Conservation (phyloP, 768 basidiomycete species). For the Podaxis rugospora region DNA sequence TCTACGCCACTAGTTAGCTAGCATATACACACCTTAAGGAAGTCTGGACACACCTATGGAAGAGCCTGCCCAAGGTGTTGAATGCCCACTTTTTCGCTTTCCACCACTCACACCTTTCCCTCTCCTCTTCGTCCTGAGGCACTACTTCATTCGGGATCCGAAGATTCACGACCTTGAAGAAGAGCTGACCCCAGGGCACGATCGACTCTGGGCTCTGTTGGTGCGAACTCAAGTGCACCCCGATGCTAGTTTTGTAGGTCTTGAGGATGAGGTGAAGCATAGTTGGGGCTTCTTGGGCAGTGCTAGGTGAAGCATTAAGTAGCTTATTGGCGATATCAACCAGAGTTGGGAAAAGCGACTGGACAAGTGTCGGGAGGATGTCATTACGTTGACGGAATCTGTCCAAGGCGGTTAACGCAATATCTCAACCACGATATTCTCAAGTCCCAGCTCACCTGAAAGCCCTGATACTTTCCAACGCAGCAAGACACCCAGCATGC, state of each 20-base stretch:
- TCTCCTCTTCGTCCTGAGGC: slow-evolving; percentile 68
- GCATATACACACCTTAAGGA: background rate
- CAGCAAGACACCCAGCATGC: slow-evolving; percentile 74
- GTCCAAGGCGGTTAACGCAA: background rate
- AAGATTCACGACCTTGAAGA: slow-evolving; percentile 77
- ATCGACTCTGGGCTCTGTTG: slow-evolving; percentile 74
- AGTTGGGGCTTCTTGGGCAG: slow-evolving; percentile 71
- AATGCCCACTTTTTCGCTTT: slow-evolving; percentile 93
- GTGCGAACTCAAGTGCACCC: slow-evolving; percentile 65
- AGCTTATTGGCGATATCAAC: slow-evolving; percentile 71
- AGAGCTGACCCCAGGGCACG: slow-evolving; percentile 82
- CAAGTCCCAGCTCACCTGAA: slow-evolving; percentile 48
- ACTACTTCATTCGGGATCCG: slow-evolving; percentile 61
- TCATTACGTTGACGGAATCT: slow-evolving; percentile 71
- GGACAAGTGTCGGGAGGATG: slow-evolving; percentile 52
- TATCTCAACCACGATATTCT: no score
- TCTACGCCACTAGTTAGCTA: slow-evolving; percentile 28
- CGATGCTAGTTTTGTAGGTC: slow-evolving; percentile 78
- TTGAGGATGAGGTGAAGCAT: slow-evolving; percentile 87
- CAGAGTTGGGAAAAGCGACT: slow-evolving; percentile 68
- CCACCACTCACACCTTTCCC: slow-evolving; percentile 85
- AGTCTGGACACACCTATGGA: slow-evolving; percentile 50
- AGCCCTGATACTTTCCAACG: slow-evolving; percentile 74
- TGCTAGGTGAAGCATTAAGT: slow-evolving; percentile 55
- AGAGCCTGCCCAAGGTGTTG: slow-evolving; percentile 70